phyloP scores from a whole-genome alignment of 306 rosid species.

The Cajanus cajan region DNA sequence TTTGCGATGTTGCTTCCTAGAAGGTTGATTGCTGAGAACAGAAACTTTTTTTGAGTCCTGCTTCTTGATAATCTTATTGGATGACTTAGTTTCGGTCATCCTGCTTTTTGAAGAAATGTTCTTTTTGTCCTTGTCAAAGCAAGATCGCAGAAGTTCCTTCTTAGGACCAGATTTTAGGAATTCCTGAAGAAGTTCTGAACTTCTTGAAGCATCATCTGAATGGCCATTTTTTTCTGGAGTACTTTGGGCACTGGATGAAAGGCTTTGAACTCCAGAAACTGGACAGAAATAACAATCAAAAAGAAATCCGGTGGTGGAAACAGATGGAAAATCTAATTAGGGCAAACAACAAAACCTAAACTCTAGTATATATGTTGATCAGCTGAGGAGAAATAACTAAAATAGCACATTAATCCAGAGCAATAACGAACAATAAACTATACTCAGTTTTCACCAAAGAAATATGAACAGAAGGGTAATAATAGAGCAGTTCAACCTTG shows the following conservation, averaged over 20 bases:
- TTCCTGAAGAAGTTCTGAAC: constrained; percentile 72
- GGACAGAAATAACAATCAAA: constrained; percentile 38
- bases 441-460: constrained; percentile 18
- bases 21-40: constrained; percentile 53
- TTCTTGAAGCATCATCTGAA: constrained; percentile 75
- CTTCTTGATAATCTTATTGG: constrained; percentile 66
- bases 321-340: constrained; percentile 19
- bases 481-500: neutral
- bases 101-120: constrained; percentile 48
- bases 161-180: constrained; percentile 73
- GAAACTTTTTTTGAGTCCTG: constrained; percentile 71
- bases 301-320: constrained; percentile 11
- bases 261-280: constrained; percentile 82
- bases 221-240: constrained; percentile 79
- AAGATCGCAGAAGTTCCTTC: constrained; percentile 63
- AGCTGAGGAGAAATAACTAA: constrained; percentile 4
- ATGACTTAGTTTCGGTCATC: constrained; percentile 60
- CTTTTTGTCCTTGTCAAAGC: constrained; percentile 66
- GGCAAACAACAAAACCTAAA: neutral
- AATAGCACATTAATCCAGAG: neutral
- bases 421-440: neutral
- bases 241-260: constrained; percentile 78
- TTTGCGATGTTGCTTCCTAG: constrained; percentile 82
- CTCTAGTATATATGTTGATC: neutral
- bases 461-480: neutral